Conservation (phyloP, 106 monocot genomes). For the Acorus calamus region DNA sequence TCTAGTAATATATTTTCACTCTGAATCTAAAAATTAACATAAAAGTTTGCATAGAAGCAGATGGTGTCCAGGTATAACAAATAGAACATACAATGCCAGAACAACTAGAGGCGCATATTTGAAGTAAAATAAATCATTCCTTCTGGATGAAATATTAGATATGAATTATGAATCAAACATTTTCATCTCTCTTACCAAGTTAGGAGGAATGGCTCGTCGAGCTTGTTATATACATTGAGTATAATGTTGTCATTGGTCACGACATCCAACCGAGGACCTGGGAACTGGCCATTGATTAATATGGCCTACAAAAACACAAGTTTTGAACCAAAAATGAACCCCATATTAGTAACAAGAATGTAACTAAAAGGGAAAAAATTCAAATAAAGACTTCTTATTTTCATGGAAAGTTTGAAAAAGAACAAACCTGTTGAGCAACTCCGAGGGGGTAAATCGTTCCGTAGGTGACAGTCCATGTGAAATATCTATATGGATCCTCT, state of each 20-base stretch:
- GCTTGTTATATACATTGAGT: constrained; percentile 66
- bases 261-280: constrained; percentile 63
- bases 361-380: background rate
- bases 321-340: no score
- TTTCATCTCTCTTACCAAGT: constrained; percentile 37
- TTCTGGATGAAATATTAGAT: no score
- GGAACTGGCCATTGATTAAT: constrained; percentile 84
- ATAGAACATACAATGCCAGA: no score
- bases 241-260: constrained; percentile 90
- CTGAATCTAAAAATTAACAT: no score
- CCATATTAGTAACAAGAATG: no score
- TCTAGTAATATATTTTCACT: no score
- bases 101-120: no score
- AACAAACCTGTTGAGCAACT: constrained; percentile 22
- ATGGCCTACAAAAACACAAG: constrained; percentile 39
- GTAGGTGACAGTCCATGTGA: constrained; percentile 36
- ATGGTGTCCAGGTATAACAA: no score
- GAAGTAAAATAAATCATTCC: no score
- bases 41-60: no score
- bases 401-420: background rate
- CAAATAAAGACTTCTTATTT: background rate
- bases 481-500: constrained; percentile 28
- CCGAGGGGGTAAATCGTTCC: constrained; percentile 28
- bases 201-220: constrained; percentile 94
- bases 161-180: no score